Evolutionary conservation across 371 early-diverging fungal species (phyloP).

Genomic region (Parasitella parasitica): DNA sequence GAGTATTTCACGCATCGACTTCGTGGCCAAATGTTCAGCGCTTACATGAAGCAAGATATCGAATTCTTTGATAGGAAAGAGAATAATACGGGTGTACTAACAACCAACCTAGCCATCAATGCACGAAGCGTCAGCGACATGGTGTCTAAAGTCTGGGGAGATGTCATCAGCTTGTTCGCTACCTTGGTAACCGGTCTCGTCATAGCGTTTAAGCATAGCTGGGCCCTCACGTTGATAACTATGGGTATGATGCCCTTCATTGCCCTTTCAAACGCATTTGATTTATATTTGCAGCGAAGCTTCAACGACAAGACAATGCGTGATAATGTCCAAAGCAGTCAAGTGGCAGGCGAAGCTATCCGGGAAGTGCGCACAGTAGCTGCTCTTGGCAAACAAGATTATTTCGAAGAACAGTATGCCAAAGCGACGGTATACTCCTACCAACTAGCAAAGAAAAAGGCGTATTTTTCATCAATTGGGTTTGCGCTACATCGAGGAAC

Average conservation of each 20-base stretch:
- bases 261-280: slow-evolving; percentile 28
- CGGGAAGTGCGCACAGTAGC: slow-evolving; percentile 79
- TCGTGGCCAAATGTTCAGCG: slow-evolving; percentile 51
- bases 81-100: slow-evolving; percentile 75
- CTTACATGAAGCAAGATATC: slow-evolving; percentile 75
- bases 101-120: slow-evolving; percentile 76
- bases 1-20: slow-evolving; percentile 58
- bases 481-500: slow-evolving; percentile 62
- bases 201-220: slow-evolving; percentile 38
- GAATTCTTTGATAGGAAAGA: slow-evolving; percentile 82
- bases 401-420: slow-evolving; percentile 58
- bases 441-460: slow-evolving; percentile 52
- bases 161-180: slow-evolving; percentile 44
- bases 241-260: slow-evolving; percentile 43
- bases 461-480: slow-evolving; percentile 54
- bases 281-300: slow-evolving; percentile 23
- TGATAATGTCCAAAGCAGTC: slow-evolving; percentile 57
- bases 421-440: slow-evolving; percentile 65
- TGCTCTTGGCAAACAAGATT: slow-evolving; percentile 67
- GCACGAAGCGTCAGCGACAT: slow-evolving; percentile 62
- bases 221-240: slow-evolving; percentile 52
- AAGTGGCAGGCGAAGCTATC: slow-evolving; percentile 77
- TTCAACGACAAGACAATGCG: slow-evolving; percentile 49
- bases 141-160: slow-evolving; percentile 63
- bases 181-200: slow-evolving; percentile 31